These are phyloP conservation scores for Kondoa malvinella DNA, from an alignment of 768 basidiomycete genomes.

Conservation along the genomic window DNA sequence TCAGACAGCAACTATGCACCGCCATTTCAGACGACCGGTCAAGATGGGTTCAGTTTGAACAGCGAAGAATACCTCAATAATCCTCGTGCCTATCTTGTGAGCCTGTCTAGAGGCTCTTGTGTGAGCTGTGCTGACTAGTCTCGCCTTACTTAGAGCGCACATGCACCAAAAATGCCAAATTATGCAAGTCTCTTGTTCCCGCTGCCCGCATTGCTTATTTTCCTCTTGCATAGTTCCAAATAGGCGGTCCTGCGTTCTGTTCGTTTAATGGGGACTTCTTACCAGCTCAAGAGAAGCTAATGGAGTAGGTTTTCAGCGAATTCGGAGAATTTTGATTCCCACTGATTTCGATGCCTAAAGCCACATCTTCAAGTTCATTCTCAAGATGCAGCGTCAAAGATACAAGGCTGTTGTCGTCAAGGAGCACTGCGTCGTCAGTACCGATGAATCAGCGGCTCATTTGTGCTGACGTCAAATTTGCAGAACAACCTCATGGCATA, in stretches of 20 bases:
- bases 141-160: too few relatives aligned
- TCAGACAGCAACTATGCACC: conserved; percentile 1
- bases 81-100: background rate
- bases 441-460: too few relatives aligned
- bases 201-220: too few relatives aligned
- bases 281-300: background rate
- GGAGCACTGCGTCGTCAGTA: background rate
- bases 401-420: background rate
- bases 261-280: conserved; percentile 5
- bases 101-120: too few relatives aligned
- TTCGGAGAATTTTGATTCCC: background rate
- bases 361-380: background rate
- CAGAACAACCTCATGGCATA: background rate
- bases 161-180: conserved; percentile 3
- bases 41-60: conserved; percentile 1
- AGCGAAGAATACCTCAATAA: conserved; percentile 4
- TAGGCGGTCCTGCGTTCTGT: background rate
- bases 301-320: background rate
- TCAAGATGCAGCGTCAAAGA: conserved; percentile 8
- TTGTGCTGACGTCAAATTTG: too few relatives aligned
- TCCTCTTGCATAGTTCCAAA: too few relatives aligned
- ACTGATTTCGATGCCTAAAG: background rate
- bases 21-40: background rate
- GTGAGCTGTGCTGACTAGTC: too few relatives aligned
- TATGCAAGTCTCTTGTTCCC: too few relatives aligned